Evolutionary conservation across 2,329 filamentous ascomycete species (phyloP).

Genomic region (Pyrenophora teres): DNA sequence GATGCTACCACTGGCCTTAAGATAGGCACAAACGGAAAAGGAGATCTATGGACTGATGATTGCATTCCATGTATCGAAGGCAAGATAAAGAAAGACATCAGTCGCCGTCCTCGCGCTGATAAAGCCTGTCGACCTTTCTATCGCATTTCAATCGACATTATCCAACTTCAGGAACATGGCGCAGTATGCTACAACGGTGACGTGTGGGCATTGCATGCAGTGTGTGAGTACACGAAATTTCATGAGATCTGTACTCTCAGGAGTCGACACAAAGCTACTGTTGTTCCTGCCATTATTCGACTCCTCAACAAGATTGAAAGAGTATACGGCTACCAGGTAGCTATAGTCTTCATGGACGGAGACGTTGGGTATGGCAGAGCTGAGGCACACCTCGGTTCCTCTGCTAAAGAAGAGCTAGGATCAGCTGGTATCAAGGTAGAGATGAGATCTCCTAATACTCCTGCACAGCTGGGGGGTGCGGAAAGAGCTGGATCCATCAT

Average conservation of each 20-base stretch:
- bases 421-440: slow-evolving; percentile 7
- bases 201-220: background rate
- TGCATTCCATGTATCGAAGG: slow-evolving; percentile 2
- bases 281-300: background rate
- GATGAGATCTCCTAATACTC: background rate
- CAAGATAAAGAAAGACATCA: slow-evolving; percentile 9
- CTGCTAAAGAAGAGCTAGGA: slow-evolving; percentile 1
- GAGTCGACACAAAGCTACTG: background rate
- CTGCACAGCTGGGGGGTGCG: slow-evolving; percentile 3
- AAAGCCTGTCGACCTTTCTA: background rate
- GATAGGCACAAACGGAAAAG: background rate
- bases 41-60: background rate
- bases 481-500: slow-evolving; percentile 6
- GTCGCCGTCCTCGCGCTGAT: background rate
- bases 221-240: slow-evolving; percentile 1
- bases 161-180: slow-evolving; percentile 6
- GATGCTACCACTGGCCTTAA: slow-evolving; percentile 3
- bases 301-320: slow-evolving; percentile 2
- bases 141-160: background rate
- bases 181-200: slow-evolving; percentile 9
- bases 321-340: slow-evolving; percentile 2
- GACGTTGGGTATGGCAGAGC: background rate
- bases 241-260: background rate
- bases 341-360: slow-evolving; percentile 1
- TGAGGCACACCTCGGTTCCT: background rate